These are phyloP conservation scores for Penicillium steckii DNA, from an alignment of 495 filamentous ascomycete genomes.

Conservation along the genomic window DNA sequence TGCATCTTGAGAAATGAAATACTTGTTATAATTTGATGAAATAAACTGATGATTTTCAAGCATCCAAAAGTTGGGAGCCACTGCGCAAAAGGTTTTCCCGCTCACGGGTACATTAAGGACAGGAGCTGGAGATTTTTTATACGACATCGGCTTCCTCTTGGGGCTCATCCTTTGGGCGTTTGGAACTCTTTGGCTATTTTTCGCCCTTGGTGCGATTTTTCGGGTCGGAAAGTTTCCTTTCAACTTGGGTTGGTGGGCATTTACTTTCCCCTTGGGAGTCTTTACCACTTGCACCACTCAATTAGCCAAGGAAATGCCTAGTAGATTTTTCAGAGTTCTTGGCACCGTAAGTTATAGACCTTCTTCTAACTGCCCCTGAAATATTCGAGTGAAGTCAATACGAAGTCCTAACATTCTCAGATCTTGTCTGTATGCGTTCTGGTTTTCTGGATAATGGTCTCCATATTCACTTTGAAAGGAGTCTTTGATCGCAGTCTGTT, in stretches of 20 bases:
- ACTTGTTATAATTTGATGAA: too few relatives aligned
- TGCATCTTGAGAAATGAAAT: too few relatives aligned
- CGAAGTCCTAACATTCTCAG: too few relatives aligned
- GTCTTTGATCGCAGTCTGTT: constrained; percentile 47
- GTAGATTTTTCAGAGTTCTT: constrained; percentile 53
- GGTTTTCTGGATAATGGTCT: constrained; percentile 52
- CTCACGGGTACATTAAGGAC: constrained; percentile 42
- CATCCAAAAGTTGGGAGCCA: constrained; percentile 54
- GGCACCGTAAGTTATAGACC: constrained; percentile 34
- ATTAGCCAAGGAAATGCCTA: constrained; percentile 49
- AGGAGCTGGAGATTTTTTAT: constrained; percentile 49
- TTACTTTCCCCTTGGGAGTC: constrained; percentile 60
- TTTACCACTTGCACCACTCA: constrained; percentile 50
- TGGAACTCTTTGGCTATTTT: constrained; percentile 60
- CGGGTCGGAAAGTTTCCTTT: constrained; percentile 53
- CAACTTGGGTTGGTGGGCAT: constrained; percentile 69
- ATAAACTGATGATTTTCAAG: constrained; percentile 10
- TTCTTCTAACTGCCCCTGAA: too few relatives aligned
- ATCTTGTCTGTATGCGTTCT: constrained; percentile 49
- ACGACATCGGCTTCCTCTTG: constrained; percentile 49
- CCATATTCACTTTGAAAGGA: constrained; percentile 41
- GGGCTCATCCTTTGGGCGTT: constrained; percentile 63
- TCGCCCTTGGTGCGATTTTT: constrained; percentile 42
- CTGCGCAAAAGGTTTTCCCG: constrained; percentile 50
- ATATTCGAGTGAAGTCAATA: too few relatives aligned